phyloP scores from a whole-genome alignment of 2,329 filamentous ascomycete species.

The Scedosporium apiospermum region DNA sequence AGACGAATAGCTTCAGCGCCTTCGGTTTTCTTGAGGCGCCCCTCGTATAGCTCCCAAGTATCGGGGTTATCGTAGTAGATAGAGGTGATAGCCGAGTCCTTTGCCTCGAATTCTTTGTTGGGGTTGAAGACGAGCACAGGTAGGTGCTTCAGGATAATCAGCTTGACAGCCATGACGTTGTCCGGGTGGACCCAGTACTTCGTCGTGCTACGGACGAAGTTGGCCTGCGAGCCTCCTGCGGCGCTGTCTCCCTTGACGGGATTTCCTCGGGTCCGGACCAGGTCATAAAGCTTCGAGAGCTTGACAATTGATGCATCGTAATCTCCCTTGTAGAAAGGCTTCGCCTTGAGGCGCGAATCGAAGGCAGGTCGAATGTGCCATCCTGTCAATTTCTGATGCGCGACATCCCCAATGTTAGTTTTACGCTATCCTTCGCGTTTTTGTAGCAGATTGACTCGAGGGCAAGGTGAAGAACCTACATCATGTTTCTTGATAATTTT shows the following conservation, averaged over 20 bases:
- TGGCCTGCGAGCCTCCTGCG: constrained; percentile 86
- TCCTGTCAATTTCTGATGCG: constrained; percentile 74
- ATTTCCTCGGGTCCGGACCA: constrained; percentile 86
- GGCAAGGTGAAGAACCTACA: constrained; percentile 37
- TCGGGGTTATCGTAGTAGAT: constrained; percentile 97
- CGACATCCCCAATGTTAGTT: constrained; percentile 12
- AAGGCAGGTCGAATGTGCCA: constrained; percentile 97
- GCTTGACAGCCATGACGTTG: constrained; percentile 95
- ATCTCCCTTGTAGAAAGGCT: constrained; percentile 98
- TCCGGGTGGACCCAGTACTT: constrained; percentile 99
- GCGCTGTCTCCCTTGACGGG: constrained; percentile 86
- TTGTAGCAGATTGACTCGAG: neutral
- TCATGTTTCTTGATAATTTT: constrained; percentile 99
- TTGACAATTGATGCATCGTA: constrained; percentile 94
- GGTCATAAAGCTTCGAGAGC: constrained; percentile 88
- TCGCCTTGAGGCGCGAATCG: constrained; percentile 84
- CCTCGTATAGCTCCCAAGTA: constrained; percentile 88
- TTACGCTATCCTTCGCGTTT: neutral
- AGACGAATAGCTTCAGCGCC: constrained; percentile 94
- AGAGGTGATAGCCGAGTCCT: constrained; percentile 91
- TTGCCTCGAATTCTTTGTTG: constrained; percentile 86
- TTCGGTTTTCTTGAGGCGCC: constrained; percentile 93
- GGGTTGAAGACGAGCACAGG: constrained; percentile 96
- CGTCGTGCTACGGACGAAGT: constrained; percentile 92
- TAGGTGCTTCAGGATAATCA: constrained; percentile 95